Conservation (phyloP, 768 basidiomycete species). For the Myochromella boudieri region DNA sequence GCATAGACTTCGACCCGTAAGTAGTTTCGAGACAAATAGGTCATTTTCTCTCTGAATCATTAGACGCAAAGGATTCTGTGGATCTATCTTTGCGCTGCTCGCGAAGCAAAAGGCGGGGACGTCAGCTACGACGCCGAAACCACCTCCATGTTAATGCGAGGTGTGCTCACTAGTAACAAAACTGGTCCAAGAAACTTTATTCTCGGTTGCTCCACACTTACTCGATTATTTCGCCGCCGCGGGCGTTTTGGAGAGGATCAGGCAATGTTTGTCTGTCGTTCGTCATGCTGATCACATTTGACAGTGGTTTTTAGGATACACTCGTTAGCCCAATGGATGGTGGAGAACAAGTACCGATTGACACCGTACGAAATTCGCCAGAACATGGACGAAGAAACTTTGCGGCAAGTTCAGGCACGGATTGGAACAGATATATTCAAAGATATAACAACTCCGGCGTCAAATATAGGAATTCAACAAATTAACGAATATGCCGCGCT, state of each 20-base stretch:
- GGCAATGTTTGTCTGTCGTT: slow-evolving; percentile 1
- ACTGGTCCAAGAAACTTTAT: background rate
- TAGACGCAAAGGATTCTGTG: background rate
- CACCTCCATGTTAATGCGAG: background rate
- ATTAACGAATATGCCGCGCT: background rate
- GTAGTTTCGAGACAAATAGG: background rate
- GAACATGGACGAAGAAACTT: slow-evolving; percentile 4
- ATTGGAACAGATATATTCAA: slow-evolving; percentile 2
- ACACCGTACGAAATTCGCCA: background rate
- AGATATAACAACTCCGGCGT: no score
- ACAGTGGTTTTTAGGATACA: background rate
- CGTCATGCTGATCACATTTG: no score
- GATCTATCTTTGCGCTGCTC: background rate
- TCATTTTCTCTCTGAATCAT: background rate
- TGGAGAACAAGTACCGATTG: background rate
- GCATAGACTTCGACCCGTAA: background rate
- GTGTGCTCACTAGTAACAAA: background rate
- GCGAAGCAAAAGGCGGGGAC: background rate
- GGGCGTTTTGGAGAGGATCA: background rate
- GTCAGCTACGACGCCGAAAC: background rate
- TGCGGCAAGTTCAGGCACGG: background rate
- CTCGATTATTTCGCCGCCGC: background rate
- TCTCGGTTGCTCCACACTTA: background rate
- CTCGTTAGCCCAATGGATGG: background rate
- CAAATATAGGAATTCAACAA: no score